These are phyloP conservation scores for Mucor sp. DNA, from an alignment of 371 early-diverging fungal genomes.

Conservation along the genomic window DNA sequence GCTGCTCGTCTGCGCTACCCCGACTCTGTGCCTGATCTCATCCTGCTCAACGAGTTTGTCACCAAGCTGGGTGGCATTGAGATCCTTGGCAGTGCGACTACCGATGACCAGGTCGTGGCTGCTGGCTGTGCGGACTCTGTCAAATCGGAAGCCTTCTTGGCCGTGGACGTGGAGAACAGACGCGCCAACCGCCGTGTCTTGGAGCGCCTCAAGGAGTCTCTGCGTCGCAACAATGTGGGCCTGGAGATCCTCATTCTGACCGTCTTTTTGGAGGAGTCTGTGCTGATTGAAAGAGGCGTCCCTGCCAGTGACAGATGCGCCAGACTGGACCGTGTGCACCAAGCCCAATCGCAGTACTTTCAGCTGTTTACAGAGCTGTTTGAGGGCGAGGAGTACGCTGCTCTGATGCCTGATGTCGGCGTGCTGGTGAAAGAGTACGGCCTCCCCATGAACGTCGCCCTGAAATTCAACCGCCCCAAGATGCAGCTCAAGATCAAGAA, in stretches of 20 bases:
- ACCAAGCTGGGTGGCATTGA: constrained; percentile 77
- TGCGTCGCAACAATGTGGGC: constrained; percentile 59
- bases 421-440: constrained; percentile 61
- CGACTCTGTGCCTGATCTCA: constrained; percentile 52
- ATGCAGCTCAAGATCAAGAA: constrained; percentile 35
- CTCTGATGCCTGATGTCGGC: constrained; percentile 60
- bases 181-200: constrained; percentile 60
- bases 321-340: constrained; percentile 47
- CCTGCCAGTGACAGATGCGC: constrained; percentile 56
- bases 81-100: constrained; percentile 51
- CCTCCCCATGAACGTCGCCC: constrained; percentile 73
- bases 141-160: constrained; percentile 52
- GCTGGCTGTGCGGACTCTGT: constrained; percentile 73
- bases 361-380: constrained; percentile 67
- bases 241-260: constrained; percentile 62
- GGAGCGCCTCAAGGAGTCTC: constrained; percentile 58
- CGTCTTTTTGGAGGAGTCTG: constrained; percentile 36
- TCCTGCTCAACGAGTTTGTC: constrained; percentile 75
- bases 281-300: constrained; percentile 55
- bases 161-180: constrained; percentile 47
- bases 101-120: constrained; percentile 63
- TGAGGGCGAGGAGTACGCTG: constrained; percentile 59
- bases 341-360: constrained; percentile 63
- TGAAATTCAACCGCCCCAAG: constrained; percentile 74
- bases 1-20: constrained; percentile 60